Base-by-base conservation (phyloP, 1,139 yeast species). In the Yamadazyma pseudoaaseri region DNA sequence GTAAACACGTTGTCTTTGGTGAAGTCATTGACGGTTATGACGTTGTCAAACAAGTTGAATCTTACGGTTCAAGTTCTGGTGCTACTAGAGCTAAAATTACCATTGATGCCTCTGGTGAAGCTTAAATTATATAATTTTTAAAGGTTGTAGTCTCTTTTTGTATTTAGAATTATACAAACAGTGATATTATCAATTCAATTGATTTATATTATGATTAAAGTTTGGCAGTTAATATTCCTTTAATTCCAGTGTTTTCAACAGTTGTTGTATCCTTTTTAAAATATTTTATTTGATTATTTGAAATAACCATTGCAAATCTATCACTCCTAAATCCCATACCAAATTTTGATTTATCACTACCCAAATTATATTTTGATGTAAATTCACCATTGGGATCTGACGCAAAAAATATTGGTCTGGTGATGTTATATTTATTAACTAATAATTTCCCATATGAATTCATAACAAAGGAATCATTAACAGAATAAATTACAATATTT, bases 1-100 rank as follows among this genome's bases (percentile, higher is more conserved):
- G 97, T 65, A 85, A 84, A 76, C 98, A 92, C 83, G 97, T 89
- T 68, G 98, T 92, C 48, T 92, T 90, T 57, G 98, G 98, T 66
- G 97, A 90, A 76, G 97, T 92, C 52, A 65, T 70, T 53, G 96
- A 89, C 39, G 97, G 97, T 58, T 69, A 72, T 62, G 96, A 90
- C 57, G 65, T 89, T 56, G 96, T 92, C 69, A 85, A 87, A 86
- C 80, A 83, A 76, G 74, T 92, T 58, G 98, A 92, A 77, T 51
- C 81, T 44, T 73, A 68, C 57, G 98, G 98, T 63, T 81, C 97
- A 43, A 65, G 73, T 57, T 70, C 82, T 47, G 98, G 98, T 72
- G 71, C 85, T 50, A 80, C 97, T 62, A 73, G 73, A 51, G 83
- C 85, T 53, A 81, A 76, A 71, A 68, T 92, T 62, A 70, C 77